These are phyloP conservation scores for Aspergillus leporis DNA, from an alignment of 495 filamentous ascomycete species.

Conservation along the genomic window DNA sequence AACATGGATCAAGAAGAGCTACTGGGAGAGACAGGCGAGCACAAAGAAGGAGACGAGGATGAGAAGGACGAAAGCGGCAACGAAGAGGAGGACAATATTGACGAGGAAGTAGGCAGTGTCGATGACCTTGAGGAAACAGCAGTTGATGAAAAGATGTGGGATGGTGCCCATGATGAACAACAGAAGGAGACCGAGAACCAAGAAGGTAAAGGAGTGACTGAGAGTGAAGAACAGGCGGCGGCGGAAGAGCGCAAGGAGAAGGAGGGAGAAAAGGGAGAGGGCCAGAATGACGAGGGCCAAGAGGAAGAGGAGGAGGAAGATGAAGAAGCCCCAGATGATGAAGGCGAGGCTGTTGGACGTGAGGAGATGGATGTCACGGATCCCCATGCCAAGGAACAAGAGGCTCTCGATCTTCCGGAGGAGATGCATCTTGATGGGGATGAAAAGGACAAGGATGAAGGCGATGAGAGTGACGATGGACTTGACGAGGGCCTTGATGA, in stretches of 20 bases:
- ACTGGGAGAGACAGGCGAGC: conserved; percentile 40
- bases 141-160: conserved; percentile 98
- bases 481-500: conserved; percentile 70
- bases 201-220: conserved; percentile 61
- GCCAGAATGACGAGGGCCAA: conserved; percentile 53
- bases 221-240: conserved; percentile 65
- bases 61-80: conserved; percentile 62
- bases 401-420: conserved; percentile 64
- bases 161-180: conserved; percentile 73
- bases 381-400: conserved; percentile 71
- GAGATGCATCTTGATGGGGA: conserved; percentile 69
- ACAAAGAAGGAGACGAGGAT: conserved; percentile 68
- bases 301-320: conserved; percentile 58
- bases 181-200: conserved; percentile 84
- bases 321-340: conserved; percentile 57
- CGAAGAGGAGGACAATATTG: conserved; percentile 67
- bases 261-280: conserved; percentile 46
- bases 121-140: conserved; percentile 85
- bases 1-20: conserved; percentile 92
- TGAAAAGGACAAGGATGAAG: conserved; percentile 61
- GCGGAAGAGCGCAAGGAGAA: conserved; percentile 55
- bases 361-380: conserved; percentile 66
- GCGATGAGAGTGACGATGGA: conserved; percentile 65
- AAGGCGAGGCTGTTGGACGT: conserved; percentile 60
- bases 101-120: conserved; percentile 86